These are phyloP conservation scores for Moricandia arvensis DNA, from an alignment of 345 rosid genomes.

Conservation along the genomic window DNA sequence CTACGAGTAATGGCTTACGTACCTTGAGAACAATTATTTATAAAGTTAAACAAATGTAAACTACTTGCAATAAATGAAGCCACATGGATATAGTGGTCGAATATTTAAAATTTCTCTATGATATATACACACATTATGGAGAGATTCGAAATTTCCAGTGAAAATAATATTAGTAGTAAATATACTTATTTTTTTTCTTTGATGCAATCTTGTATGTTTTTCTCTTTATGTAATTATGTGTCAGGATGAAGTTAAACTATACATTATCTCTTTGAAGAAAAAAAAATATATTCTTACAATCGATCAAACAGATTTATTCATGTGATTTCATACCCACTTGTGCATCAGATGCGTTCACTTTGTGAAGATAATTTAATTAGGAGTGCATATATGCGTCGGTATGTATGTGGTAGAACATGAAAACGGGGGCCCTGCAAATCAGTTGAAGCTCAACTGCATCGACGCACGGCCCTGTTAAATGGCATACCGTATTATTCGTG, in stretches of 20 bases:
- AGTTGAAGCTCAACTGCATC: conserved; percentile 30
- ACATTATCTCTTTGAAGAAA: neutral
- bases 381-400: neutral
- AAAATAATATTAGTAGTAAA: neutral
- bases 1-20: conserved; percentile 38
- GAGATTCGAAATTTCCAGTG: neutral
- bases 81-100: conserved; percentile 45
- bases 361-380: neutral
- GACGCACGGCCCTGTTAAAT: conserved; percentile 20
- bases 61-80: conserved; percentile 42
- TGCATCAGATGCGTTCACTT: neutral
- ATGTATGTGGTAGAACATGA: conserved; percentile 19
- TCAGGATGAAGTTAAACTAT: neutral
- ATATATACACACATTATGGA: neutral
- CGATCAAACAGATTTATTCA: conserved; percentile 17
- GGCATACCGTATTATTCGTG: conserved; percentile 27
- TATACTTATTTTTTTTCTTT: neutral
- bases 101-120: neutral
- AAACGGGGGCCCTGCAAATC: conserved; percentile 17
- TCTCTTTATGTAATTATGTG: neutral
- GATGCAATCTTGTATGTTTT: neutral
- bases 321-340: conserved; percentile 1
- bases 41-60: neutral
- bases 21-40: conserved; percentile 30
- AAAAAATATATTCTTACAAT: neutral